phyloP scores from a whole-genome alignment of 1,284 basidiomycete genomes.

The Rhodotorula sp. region DNA sequence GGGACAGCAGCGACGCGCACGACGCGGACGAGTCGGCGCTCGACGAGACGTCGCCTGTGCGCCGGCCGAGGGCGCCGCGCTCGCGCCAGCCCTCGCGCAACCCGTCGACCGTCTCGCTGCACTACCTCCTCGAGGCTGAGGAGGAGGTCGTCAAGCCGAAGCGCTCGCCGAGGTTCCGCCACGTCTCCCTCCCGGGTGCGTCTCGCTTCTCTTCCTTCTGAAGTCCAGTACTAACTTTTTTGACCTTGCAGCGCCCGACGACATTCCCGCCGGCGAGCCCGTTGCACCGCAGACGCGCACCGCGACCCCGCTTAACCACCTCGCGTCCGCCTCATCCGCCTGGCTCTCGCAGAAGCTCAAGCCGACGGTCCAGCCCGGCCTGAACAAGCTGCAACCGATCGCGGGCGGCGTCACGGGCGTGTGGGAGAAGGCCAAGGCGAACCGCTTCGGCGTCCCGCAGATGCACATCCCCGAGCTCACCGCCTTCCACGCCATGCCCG shows the following conservation, averaged over 20 bases:
- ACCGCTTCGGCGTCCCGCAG: slow-evolving; percentile 25
- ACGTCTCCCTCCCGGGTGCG: neutral
- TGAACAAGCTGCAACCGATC: slow-evolving; percentile 30
- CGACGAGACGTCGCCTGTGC: neutral
- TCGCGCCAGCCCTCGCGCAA: slow-evolving; percentile 27
- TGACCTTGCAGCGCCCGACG: neutral
- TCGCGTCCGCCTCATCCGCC: slow-evolving; percentile 8
- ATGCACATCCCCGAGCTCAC: slow-evolving; percentile 26
- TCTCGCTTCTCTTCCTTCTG: neutral
- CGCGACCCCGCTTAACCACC: slow-evolving; percentile 4
- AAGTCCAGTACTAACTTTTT: neutral
- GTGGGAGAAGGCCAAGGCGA: slow-evolving; percentile 37
- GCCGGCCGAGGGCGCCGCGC: neutral
- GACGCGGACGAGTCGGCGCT: slow-evolving; percentile 4
- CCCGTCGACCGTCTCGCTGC: slow-evolving; percentile 36
- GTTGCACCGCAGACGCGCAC: neutral
- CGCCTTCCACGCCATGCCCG: slow-evolving; percentile 31
- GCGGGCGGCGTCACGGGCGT: slow-evolving; percentile 21
- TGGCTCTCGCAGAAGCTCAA: slow-evolving; percentile 34
- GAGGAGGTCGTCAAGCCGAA: neutral
- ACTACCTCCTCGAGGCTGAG: slow-evolving; percentile 37
- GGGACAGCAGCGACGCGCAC: slow-evolving; percentile 3
- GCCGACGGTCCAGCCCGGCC: slow-evolving; percentile 18
- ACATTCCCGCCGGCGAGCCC: neutral
- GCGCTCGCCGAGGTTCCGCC: slow-evolving; percentile 4